Base-by-base conservation (phyloP, 116 monocot genomes). In the Dioscorea cayenensis region DNA sequence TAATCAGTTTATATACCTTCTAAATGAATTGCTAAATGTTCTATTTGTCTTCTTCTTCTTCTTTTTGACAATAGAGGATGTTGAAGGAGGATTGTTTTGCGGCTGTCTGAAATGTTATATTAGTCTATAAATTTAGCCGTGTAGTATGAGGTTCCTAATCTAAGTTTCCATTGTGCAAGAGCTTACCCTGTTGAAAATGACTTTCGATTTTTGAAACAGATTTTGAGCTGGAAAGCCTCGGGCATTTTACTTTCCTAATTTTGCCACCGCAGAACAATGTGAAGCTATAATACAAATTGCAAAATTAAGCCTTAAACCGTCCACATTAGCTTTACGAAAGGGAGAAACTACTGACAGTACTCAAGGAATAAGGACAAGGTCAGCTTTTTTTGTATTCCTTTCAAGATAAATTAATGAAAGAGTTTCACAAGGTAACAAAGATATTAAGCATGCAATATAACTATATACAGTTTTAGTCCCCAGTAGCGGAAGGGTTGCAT, bases 151-250 rank as follows among this genome's bases (percentile, higher is more conserved):
- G 11, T 51, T 51, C 5, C 5, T 51, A 17, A 51, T 55, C 5
- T 55, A 10, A 43, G 43, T 19, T 55, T 14, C 19, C 5, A n/a
- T 55, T 55, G 5, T 16, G 13, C 17, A 55, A 55, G 55, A 55
- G 14, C n/a, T 55, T 5, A 16, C 17, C 14, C 5, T 55, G 55
- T 55, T 16, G 55, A n/a, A 55, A 19, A 16, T 55, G 10, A 55
- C 23, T 28, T 66, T 62, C 7, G 0, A 27, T 9, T 23, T 28
- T 23, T 62, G 20, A 5, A 50, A 69, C 74, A 97, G 96, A 78
- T 97, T 72, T 82, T 97, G 78, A 97, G 90, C 72, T 92, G 92
- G 96, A 86, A 86, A 86, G 68, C 96, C 96, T 59, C 87, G 92
- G 69, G 96, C 92, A 50, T 20, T 97, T 22, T 92, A 97, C 66